These are phyloP conservation scores for Aspergillus hortae DNA, from an alignment of 2,329 filamentous ascomycete genomes.

Conservation along the genomic window DNA sequence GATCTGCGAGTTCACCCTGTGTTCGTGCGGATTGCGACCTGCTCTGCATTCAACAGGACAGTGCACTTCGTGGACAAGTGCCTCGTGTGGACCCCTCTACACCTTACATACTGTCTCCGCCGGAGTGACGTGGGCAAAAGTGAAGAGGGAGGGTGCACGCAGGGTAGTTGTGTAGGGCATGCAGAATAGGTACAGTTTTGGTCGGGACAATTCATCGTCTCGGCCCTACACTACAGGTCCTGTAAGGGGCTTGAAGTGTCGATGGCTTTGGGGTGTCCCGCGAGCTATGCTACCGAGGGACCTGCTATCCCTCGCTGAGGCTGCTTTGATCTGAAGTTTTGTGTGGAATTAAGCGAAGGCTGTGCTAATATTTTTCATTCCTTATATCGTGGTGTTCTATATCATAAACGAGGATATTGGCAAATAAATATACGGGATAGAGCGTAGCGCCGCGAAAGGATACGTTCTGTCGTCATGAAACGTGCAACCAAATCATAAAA, in stretches of 20 bases:
- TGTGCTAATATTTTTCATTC: slow-evolving; percentile 2
- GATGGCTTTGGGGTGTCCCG: background rate
- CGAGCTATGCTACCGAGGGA: background rate
- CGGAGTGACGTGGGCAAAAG: background rate
- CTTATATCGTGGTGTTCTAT: slow-evolving; percentile 21
- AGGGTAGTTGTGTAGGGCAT: background rate
- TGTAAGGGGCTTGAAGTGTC: too few species aligned
- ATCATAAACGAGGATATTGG: slow-evolving; percentile 17
- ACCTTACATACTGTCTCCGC: background rate
- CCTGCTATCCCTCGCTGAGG: background rate
- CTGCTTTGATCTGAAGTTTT: too few species aligned
- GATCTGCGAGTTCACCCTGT: too few species aligned
- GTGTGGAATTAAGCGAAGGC: too few species aligned
- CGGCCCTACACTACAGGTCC: background rate
- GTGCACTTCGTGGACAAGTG: too few species aligned
- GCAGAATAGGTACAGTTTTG: background rate
- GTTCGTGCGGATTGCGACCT: too few species aligned
- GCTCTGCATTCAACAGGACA: too few species aligned
- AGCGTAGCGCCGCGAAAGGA: slow-evolving; percentile 9
- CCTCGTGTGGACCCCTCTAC: background rate
- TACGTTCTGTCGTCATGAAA: slow-evolving; percentile 22
- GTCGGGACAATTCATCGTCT: background rate
- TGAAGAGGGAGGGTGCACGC: background rate
- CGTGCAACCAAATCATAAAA: slow-evolving; percentile 29
- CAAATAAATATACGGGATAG: slow-evolving; percentile 14